Evolutionary conservation across 2,329 filamentous ascomycete genomes (phyloP), one percentile per base, ranked within the genome.

Genomic region (Ophiostoma perfectum): DNA sequence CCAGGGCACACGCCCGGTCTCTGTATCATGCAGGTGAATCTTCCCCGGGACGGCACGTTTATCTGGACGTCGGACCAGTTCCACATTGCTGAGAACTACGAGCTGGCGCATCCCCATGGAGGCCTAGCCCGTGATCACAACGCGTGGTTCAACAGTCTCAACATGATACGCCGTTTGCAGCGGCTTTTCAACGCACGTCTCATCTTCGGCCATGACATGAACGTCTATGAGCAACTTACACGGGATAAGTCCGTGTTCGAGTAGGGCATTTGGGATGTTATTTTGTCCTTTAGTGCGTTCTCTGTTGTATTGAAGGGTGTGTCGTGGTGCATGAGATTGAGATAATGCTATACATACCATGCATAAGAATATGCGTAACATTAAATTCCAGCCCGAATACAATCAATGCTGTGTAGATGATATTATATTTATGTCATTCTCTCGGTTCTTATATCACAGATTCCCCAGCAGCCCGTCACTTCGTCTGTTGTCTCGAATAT

Each of bases 41-140:
- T 69, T 16, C 45, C 65, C 11, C 62, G 55, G 36, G 65, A 69
- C 49, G 65, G 68, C 49, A 67, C 68, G 0, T 69, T 67, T 8
- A 69, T 69, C 62, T 69, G 68, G 68, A 67, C 62, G 7, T 67
- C 68, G 8, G 68, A 69, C 42, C 68, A 69, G 65, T 69, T 69
- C 42, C 68, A 69, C 60, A 67, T 69, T 8, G 27, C 65, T 0
- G 68, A 69, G 62, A 69, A 69, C 65, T 69, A 67, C 47, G 68
- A 69, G 36, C 65, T 69, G 41, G 62, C 41, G 4, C 68, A 69
- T 18, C 68, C 68, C 2, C 68, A 69, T 18, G 68, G 65, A 16
- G 65, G 68, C 5, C 63, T 69, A 5, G 66, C 66, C 4, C 65
- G 68, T 36, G 68, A 69, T 36, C 68, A 69, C 68, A 69, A 67